Evolutionary conservation across 257 asterid species (phyloP), one percentile per base, ranked within the genome.

Genomic region (Leonotis leonurus): DNA sequence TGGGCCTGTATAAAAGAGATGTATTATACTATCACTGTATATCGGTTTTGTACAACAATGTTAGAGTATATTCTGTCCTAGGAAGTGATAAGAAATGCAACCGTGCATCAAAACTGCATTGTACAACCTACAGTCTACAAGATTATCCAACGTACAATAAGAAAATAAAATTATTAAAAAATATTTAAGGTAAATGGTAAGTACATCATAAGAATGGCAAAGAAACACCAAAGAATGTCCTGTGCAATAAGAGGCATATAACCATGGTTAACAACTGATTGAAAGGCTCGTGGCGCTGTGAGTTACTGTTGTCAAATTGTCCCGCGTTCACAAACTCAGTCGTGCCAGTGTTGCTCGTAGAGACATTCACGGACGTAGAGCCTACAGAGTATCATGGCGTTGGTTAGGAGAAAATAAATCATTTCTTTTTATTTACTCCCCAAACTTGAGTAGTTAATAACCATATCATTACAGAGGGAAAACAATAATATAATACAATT

Each of bases 271-370:
- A 33, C 54, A 78, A 55, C 59, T 69, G 13, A 64, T 56, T 70
- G 68, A 13, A 54, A 36, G 74, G 67, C 62, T 73, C 52, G 9
- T 9, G 5, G 4, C 39, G 27, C 18, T 57, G 43, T 30, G 92
- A 72, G 40, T 59, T 68, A 13, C 18, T 78, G 57, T 68, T 65
- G 67, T 37, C 73, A 9, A 82, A 49, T 66, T 75, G 88, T 51
- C 94, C 96, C 0, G 97, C 78, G 20, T 85, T 78, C 13, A 89
- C 96, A 75, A 65, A 89, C 75, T 80, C 90, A 0, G 94, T 87
- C 62, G 67, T 74, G 30, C 95, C 96, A 1, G 78, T 85, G 11
- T 74, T 62, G 37, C 85, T 69, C 18, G 86, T 82, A 0, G 99
- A 83, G 37, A 93, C 99, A 25, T 93, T 87, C 52, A 93, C 93